Conservation (phyloP, 2,329 filamentous ascomycete species). For the Beauveria sp. region DNA sequence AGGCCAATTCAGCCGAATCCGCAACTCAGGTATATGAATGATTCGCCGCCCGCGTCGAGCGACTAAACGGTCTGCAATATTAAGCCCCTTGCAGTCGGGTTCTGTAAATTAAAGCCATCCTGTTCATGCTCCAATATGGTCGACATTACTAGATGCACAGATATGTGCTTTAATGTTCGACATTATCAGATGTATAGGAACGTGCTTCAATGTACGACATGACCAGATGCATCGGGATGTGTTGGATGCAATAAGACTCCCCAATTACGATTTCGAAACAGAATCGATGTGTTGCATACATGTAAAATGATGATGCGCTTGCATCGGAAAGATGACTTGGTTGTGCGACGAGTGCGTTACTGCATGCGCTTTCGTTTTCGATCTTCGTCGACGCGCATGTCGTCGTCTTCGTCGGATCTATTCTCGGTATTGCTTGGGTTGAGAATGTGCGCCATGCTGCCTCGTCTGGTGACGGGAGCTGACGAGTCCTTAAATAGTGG, state of each 20-base stretch:
- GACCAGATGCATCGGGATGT: too few relatives aligned
- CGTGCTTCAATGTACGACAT: too few relatives aligned
- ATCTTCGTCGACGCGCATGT: slow-evolving; percentile 48
- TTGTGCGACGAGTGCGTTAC: slow-evolving; percentile 20
- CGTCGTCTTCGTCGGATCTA: slow-evolving; percentile 48
- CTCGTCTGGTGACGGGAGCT: slow-evolving; percentile 47
- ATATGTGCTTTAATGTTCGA: too few relatives aligned
- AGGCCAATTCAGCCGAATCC: background rate
- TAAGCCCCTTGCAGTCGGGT: slow-evolving; percentile 10
- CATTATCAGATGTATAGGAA: too few relatives aligned
- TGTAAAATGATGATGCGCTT: background rate
- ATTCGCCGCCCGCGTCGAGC: background rate
- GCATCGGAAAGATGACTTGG: background rate
- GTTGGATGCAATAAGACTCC: too few relatives aligned
- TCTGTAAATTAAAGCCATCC: background rate
- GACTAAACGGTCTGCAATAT: background rate
- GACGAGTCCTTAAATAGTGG: slow-evolving; percentile 47
- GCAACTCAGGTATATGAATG: background rate
- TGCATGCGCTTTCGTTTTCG: slow-evolving; percentile 55
- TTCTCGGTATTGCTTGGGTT: slow-evolving; percentile 52
- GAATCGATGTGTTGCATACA: background rate
- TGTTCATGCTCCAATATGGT: background rate
- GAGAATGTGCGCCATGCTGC: slow-evolving; percentile 57
- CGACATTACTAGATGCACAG: background rate
- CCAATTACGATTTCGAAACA: too few relatives aligned